phyloP scores from a whole-genome alignment of 2,329 filamentous ascomycete genomes.

The Claviceps arundinis region DNA sequence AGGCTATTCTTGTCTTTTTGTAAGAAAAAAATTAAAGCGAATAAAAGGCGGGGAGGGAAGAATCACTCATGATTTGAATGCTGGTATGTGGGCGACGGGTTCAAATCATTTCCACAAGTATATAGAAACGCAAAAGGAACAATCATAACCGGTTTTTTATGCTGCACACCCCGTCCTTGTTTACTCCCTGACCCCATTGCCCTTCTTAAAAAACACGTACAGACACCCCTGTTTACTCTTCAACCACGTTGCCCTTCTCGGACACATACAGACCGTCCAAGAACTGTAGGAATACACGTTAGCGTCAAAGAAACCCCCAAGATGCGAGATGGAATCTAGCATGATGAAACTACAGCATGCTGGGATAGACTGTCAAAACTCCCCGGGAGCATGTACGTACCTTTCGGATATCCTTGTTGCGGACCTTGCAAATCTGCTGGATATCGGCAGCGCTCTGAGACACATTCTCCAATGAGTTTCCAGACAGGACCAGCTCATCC shows the following conservation, averaged over 20 bases:
- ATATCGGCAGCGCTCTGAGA: slow-evolving; percentile 98
- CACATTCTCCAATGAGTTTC: slow-evolving; percentile 94
- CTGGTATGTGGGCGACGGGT: too few species aligned
- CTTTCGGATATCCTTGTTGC: slow-evolving; percentile 99
- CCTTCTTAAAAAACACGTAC: slow-evolving; percentile 93
- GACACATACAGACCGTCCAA: slow-evolving; percentile 99
- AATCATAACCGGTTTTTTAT: slow-evolving; percentile 26
- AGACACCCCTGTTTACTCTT: slow-evolving; percentile 34
- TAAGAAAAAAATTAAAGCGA: too few species aligned
- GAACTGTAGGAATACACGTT: slow-evolving; percentile 49
- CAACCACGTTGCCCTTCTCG: slow-evolving; percentile 90
- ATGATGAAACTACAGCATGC: too few species aligned
- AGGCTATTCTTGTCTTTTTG: too few species aligned
- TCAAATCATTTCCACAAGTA: too few species aligned
- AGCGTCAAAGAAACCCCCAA: slow-evolving; percentile 4
- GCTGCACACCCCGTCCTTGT: background rate
- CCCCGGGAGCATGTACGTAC: slow-evolving; percentile 28
- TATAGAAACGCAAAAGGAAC: slow-evolving; percentile 43
- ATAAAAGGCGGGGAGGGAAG: too few species aligned
- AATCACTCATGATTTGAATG: too few species aligned
- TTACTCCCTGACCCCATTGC: slow-evolving; percentile 73
- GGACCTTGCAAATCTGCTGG: slow-evolving; percentile 98
- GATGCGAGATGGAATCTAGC: too few species aligned
- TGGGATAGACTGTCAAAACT: too few species aligned
- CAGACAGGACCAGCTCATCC: slow-evolving; percentile 87